Conservation (phyloP, 176 grass and related monocot species). For the Carex parvula region DNA sequence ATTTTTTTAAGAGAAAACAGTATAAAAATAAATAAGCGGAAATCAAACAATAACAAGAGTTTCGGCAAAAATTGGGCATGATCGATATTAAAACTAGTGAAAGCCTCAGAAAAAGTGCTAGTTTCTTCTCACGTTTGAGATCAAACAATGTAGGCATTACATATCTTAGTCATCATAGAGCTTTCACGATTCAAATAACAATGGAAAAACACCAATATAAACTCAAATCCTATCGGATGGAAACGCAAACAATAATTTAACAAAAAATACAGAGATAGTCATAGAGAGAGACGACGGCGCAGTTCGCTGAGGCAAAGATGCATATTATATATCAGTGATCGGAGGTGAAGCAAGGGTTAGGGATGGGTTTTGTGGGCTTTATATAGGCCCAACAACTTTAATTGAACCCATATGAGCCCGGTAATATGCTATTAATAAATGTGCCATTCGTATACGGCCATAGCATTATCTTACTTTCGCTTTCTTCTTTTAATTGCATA, state of each 20-base stretch:
- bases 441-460: too few relatives aligned
- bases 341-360: not conserved
- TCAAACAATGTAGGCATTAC: slow-evolving; percentile 33
- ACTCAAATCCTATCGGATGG: not conserved
- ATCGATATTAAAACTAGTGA: not conserved
- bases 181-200: not conserved
- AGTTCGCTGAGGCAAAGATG: not conserved
- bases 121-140: slow-evolving; percentile 21
- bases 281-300: not conserved
- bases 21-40: not conserved
- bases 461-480: not conserved
- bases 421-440: too few relatives aligned
- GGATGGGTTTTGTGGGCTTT: not conserved
- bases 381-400: not conserved
- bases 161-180: slow-evolving; percentile 15
- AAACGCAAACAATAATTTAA: not conserved
- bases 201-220: not conserved
- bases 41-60: not conserved
- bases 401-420: not conserved
- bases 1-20: not conserved
- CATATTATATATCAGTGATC: not conserved
- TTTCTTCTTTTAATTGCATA: not conserved
- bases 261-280: not conserved
- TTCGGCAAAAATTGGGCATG: not conserved
- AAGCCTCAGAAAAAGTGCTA: slow-evolving; percentile 9